Evolutionary conservation across 768 basidiomycete genomes (phyloP).

Genomic region (Porphyrellus cyaneotinctus): DNA sequence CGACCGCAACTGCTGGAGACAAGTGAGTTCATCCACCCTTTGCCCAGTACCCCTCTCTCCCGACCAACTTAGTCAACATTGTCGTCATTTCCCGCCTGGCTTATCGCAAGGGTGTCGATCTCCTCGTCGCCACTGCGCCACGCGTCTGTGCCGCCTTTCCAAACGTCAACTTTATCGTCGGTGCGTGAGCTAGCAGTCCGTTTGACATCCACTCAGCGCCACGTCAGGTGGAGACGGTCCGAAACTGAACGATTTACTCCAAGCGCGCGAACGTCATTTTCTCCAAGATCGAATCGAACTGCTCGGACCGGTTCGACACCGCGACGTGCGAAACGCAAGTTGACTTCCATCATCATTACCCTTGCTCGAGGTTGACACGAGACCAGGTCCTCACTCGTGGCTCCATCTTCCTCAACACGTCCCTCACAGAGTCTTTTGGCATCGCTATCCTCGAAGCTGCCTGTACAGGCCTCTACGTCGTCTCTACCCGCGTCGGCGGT

Average conservation of each 20-base stretch:
- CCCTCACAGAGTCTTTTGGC: slow-evolving; percentile 93
- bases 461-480: slow-evolving; percentile 89
- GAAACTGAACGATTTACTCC: slow-evolving; percentile 89
- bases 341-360: accelerated
- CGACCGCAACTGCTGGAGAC: slow-evolving; percentile 42
- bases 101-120: slow-evolving; percentile 94
- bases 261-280: slow-evolving; percentile 89
- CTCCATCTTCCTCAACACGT: slow-evolving; percentile 91
- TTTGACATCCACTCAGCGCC: background rate
- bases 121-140: slow-evolving; percentile 89
- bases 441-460: slow-evolving; percentile 98
- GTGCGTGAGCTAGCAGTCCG: slow-evolving; percentile 32
- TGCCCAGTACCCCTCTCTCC: no score
- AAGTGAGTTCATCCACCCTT: slow-evolving; percentile 38
- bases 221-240: slow-evolving; percentile 90
- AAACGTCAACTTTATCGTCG: slow-evolving; percentile 84
- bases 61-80: slow-evolving; percentile 65
- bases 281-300: slow-evolving; percentile 92
- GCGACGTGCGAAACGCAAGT: slow-evolving; percentile 77
- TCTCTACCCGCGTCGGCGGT: slow-evolving; percentile 91
- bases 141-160: slow-evolving; percentile 83
- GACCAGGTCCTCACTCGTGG: slow-evolving; percentile 78
- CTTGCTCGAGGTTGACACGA: no score
- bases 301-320: slow-evolving; percentile 74
- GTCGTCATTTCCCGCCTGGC: slow-evolving; percentile 87